These are phyloP conservation scores for Chytriomyces sp. DNA, from an alignment of 192 early-diverging fungal species.

Conservation along the genomic window DNA sequence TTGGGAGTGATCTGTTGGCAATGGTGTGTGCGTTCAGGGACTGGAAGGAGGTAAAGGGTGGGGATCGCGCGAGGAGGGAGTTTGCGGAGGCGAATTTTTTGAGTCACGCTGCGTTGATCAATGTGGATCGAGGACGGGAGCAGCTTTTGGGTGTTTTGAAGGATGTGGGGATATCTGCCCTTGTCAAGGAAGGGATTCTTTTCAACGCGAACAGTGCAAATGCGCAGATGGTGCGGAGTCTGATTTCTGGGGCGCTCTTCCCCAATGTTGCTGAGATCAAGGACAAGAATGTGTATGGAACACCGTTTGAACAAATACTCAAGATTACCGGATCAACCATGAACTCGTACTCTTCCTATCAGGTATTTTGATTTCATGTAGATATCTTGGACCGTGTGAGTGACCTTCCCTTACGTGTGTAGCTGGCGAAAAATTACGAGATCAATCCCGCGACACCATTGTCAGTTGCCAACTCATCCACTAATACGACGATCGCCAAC, in stretches of 20 bases:
- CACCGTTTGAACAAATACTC: slow-evolving; percentile 32
- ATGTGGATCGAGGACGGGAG: slow-evolving; percentile 41
- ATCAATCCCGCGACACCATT: background rate
- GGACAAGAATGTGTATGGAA: slow-evolving; percentile 45
- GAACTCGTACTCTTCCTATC: slow-evolving; percentile 30
- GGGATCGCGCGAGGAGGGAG: slow-evolving; percentile 12
- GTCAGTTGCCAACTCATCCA: background rate
- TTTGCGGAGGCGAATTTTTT: slow-evolving; percentile 40
- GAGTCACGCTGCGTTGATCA: slow-evolving; percentile 34
- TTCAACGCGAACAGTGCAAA: slow-evolving; percentile 26
- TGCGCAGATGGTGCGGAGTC: slow-evolving; percentile 35
- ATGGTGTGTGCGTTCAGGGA: slow-evolving; percentile 38
- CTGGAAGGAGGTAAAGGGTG: slow-evolving; percentile 33
- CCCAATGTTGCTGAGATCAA: slow-evolving; percentile 52
- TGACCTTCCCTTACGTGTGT: slow-evolving; percentile 18
- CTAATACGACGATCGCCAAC: background rate
- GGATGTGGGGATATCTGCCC: slow-evolving; percentile 28
- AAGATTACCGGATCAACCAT: slow-evolving; percentile 40
- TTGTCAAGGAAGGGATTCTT: slow-evolving; percentile 2
- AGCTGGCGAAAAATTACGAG: slow-evolving; percentile 11
- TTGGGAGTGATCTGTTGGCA: slow-evolving; percentile 47
- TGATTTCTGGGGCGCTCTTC: slow-evolving; percentile 45
- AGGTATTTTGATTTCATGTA: slow-evolving; percentile 6
- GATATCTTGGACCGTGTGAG: background rate
- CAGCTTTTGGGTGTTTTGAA: slow-evolving; percentile 44